Percentiles rank a stretch among this genome's conserved stretches.
Conservation (phyloP, 2,329 filamentous ascomycete species). For the Fusarium sp. region DNA sequence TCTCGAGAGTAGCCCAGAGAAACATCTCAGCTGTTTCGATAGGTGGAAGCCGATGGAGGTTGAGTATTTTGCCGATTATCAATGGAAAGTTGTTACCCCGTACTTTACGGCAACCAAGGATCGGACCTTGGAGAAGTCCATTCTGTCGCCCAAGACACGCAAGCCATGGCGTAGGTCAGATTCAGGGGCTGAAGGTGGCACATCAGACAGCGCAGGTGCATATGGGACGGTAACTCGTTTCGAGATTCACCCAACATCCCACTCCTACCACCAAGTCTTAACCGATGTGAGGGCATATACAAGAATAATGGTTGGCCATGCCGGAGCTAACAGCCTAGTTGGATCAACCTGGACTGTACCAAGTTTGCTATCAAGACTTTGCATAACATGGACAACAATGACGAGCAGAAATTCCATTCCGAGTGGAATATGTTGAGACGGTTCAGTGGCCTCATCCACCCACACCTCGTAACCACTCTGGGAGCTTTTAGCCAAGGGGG, state of each 20-base stretch:
- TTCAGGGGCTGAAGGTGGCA: background rate
- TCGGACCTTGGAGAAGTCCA: background rate
- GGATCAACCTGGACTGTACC: conserved; percentile 2
- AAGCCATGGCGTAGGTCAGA: background rate
- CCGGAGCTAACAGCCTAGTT: background rate
- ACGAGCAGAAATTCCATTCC: background rate
- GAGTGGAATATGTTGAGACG: conserved; percentile 7
- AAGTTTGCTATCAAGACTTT: conserved; percentile 22
- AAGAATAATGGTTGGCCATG: background rate
- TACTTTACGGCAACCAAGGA: background rate
- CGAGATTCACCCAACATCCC: background rate
- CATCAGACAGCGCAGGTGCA: background rate
- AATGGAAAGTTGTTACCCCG: conserved; percentile 3
- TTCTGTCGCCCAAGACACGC: background rate
- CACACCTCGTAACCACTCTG: conserved; percentile 12
- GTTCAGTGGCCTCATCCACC: conserved; percentile 10
- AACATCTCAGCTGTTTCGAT: background rate
- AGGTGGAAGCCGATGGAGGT: background rate
- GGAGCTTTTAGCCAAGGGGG: background rate
- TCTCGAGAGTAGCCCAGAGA: background rate
- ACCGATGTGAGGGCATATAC: background rate
- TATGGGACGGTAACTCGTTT: background rate
- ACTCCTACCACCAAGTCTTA: background rate
- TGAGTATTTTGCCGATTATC: background rate
- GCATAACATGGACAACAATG: background rate